A percentile compares a stretch with the other conserved stretches of the same genome.
These are phyloP conservation scores for Thelonectria rubi DNA, from an alignment of 2,329 filamentous ascomycete species.

Conservation along the genomic window DNA sequence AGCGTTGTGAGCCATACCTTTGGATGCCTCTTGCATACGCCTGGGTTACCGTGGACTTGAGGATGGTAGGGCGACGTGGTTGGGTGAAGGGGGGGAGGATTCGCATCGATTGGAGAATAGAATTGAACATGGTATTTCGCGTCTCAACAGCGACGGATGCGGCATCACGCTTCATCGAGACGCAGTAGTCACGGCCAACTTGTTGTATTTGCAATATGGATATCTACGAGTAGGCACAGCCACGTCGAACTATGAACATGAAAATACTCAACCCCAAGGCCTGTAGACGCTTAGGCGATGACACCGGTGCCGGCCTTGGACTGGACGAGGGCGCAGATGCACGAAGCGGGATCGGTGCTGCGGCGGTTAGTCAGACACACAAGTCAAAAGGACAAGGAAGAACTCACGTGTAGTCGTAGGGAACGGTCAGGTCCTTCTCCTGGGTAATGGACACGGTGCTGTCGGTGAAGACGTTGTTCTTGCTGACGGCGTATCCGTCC, in stretches of 20 bases:
- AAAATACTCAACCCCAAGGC: neutral
- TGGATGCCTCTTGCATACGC: too few species aligned
- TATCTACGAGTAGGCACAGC: neutral
- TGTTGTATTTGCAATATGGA: neutral
- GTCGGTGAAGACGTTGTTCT: conserved; percentile 56
- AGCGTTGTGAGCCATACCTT: too few species aligned
- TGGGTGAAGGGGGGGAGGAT: too few species aligned
- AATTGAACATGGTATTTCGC: too few species aligned
- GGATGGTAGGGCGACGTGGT: too few species aligned
- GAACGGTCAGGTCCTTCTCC: conserved; percentile 44
- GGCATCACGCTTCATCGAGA: too few species aligned
- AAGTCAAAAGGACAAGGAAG: neutral
- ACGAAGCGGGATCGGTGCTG: conserved; percentile 32
- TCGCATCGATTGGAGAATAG: too few species aligned
- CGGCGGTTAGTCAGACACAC: neutral
- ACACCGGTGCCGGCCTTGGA: conserved; percentile 38
- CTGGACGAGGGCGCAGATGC: conserved; percentile 39
- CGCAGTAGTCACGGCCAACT: too few species aligned
- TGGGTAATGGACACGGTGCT: conserved; percentile 48
- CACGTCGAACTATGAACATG: neutral
- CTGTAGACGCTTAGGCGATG: conserved; percentile 16
- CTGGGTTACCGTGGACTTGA: too few species aligned
- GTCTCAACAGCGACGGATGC: too few species aligned
- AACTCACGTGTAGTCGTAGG: conserved; percentile 50
- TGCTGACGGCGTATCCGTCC: conserved; percentile 54